A percentile compares a stretch with the other conserved stretches of the same genome.
Conservation (phyloP, 164 flowering plant species). For the Vitis rotundifolia region DNA sequence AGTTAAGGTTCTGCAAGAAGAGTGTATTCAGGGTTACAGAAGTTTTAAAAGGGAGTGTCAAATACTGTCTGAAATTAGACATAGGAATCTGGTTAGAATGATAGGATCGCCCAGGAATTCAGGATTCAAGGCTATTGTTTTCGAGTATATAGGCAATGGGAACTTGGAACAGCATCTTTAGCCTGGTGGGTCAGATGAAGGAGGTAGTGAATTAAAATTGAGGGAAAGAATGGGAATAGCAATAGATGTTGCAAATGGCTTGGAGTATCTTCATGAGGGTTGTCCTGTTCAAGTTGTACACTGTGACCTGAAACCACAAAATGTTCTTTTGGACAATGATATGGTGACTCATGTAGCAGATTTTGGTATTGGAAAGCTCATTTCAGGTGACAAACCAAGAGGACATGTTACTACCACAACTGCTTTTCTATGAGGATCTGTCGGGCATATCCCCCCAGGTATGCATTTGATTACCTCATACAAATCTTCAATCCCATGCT, state of each 20-base stretch:
- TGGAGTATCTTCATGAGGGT: constrained; percentile 14
- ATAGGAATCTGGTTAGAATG: constrained; percentile 22
- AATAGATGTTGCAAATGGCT: constrained; percentile 8
- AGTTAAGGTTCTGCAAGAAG: constrained; percentile 10
- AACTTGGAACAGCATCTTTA: constrained; percentile 22
- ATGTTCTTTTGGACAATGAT: constrained; percentile 9
- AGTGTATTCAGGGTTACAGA: neutral
- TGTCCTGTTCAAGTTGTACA: constrained; percentile 7
- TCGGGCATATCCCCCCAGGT: constrained; percentile 5
- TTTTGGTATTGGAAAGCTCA: constrained; percentile 13
- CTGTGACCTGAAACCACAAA: constrained; percentile 13
- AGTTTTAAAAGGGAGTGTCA: constrained; percentile 17
- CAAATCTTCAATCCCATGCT: no score
- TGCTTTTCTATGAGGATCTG: constrained; percentile 1
- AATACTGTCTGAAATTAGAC: constrained; percentile 16
- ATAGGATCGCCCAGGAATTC: constrained; percentile 13
- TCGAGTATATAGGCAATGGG: constrained; percentile 14
- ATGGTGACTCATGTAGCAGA: constrained; percentile 15
- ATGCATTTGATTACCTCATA: neutral
- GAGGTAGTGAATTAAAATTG: constrained; percentile 1
- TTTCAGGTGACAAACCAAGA: neutral
- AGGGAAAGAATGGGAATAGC: constrained; percentile 5
- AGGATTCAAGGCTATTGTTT: constrained; percentile 15
- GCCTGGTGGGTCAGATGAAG: constrained; percentile 8
- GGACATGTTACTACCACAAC: neutral